Evolutionary conservation across 2,329 filamentous ascomycete species (phyloP).

Genomic region (Neospermospora avenae): DNA sequence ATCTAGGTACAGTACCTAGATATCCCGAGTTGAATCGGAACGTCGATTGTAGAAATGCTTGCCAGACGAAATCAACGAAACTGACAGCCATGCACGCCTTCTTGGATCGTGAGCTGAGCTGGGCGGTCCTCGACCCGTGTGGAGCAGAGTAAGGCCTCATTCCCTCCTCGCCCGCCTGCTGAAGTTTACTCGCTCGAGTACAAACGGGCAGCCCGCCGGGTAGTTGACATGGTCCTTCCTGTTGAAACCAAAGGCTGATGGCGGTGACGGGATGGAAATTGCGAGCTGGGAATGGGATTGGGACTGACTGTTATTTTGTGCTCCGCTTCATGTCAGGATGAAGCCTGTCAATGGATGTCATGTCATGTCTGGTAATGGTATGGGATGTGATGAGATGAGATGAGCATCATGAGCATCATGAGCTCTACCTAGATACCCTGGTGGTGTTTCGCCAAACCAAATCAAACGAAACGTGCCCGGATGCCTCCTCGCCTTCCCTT

Average conservation of each 20-base stretch:
- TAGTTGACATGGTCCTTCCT: slow-evolving; percentile 12
- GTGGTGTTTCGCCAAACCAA: neutral
- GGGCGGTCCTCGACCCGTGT: neutral
- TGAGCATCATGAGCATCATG: too few species aligned
- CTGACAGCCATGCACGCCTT: too few species aligned
- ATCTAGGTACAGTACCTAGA: neutral
- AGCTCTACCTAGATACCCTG: neutral
- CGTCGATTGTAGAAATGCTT: neutral
- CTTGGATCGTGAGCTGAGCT: neutral
- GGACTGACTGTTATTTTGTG: neutral
- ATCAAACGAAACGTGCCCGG: neutral
- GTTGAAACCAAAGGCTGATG: slow-evolving; percentile 18
- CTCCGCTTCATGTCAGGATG: neutral
- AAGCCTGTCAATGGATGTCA: too few species aligned
- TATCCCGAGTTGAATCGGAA: neutral
- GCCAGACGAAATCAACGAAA: neutral
- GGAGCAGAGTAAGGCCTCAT: neutral
- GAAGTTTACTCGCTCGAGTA: slow-evolving; percentile 2
- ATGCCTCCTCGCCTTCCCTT: too few species aligned
- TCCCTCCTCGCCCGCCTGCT: neutral
- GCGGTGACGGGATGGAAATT: neutral
- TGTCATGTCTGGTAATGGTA: neutral
- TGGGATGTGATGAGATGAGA: too few species aligned
- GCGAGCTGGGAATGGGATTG: neutral
- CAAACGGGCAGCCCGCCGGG: slow-evolving; percentile 12